A percentile compares a stretch with the other conserved stretches of the same genome.
Evolutionary conservation across 345 rosid genomes (phyloP).

Genomic region (Hibiscus syriacus): DNA sequence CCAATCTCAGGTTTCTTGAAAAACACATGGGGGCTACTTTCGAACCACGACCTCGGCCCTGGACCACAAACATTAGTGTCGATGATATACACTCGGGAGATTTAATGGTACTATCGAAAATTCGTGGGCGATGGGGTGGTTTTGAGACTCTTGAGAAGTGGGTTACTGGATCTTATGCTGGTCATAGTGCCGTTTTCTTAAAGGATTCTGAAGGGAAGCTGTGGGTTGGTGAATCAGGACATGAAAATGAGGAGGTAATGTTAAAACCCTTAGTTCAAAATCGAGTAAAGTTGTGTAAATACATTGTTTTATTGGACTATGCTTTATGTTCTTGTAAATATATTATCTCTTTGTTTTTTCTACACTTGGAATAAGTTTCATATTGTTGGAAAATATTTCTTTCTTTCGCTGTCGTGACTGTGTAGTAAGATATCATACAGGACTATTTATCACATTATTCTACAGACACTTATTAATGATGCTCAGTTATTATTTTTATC

Average conservation of each 20-base stretch:
- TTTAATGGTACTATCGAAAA: conserved; percentile 82
- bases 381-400: neutral
- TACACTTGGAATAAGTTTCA: neutral
- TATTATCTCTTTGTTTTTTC: neutral
- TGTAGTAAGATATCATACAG: neutral
- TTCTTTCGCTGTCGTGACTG: neutral
- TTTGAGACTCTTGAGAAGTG: conserved; percentile 98
- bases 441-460: neutral
- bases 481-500: neutral
- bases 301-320: neutral
- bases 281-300: neutral
- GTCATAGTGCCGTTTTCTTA: conserved; percentile 82
- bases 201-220: conserved; percentile 88
- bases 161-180: conserved; percentile 98
- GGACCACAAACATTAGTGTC: conserved; percentile 58
- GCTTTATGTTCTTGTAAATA: neutral
- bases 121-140: conserved; percentile 91
- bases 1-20: conserved; percentile 71
- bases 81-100: conserved; percentile 88
- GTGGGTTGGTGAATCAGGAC: conserved; percentile 97
- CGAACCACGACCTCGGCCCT: conserved; percentile 65
- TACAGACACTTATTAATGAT: conserved; percentile 1
- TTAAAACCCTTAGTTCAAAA: neutral
- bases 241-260: conserved; percentile 86
- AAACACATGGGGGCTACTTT: conserved; percentile 90